Percentiles rank a stretch among this genome's conserved stretches.
phyloP scores from a whole-genome alignment of 2,329 filamentous ascomycete species.

The Cyclaneusma minus region DNA sequence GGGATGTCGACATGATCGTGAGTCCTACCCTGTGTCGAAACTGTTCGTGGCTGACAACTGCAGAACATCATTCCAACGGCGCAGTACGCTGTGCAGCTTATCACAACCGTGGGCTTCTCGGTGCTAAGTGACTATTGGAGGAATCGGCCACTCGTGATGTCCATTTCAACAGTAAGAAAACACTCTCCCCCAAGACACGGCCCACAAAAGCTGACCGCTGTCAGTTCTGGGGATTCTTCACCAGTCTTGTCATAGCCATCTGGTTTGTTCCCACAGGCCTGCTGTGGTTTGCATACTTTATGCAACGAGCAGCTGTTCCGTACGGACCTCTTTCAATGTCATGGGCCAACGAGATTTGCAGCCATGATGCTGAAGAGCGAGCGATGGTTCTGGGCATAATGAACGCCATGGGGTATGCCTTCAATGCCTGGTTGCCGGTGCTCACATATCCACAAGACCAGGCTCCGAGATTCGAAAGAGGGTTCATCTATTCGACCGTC shows the following conservation, averaged over 20 bases:
- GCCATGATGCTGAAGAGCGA: constrained; percentile 29
- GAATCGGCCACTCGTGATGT: constrained; percentile 18
- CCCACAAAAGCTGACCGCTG: constrained; percentile 1
- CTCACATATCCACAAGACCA: constrained; percentile 17
- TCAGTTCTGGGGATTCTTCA: constrained; percentile 19
- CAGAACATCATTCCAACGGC: constrained; percentile 32
- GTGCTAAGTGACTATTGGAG: constrained; percentile 34
- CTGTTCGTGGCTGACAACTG: constrained; percentile 1
- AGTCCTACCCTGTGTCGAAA: no score
- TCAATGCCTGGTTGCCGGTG: constrained; percentile 27
- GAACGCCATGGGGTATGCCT: constrained; percentile 27
- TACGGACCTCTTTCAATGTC: constrained; percentile 29
- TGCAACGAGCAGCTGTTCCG: constrained; percentile 16
- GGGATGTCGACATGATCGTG: constrained; percentile 30
- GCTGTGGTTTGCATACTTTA: constrained; percentile 20
- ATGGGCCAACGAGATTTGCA: constrained; percentile 31
- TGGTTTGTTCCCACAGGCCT: constrained; percentile 15
- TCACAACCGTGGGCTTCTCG: constrained; percentile 35
- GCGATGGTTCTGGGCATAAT: constrained; percentile 32
- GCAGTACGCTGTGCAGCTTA: constrained; percentile 32
- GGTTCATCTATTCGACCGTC: constrained; percentile 20
- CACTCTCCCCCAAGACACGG: neutral
- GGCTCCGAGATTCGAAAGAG: constrained; percentile 24
- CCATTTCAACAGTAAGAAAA: constrained; percentile 13
- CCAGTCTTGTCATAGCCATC: constrained; percentile 20